A percentile compares a stretch with the other conserved stretches of the same genome.
phyloP scores from a whole-genome alignment of 2,329 filamentous ascomycete species.

The Chalara sp. region DNA sequence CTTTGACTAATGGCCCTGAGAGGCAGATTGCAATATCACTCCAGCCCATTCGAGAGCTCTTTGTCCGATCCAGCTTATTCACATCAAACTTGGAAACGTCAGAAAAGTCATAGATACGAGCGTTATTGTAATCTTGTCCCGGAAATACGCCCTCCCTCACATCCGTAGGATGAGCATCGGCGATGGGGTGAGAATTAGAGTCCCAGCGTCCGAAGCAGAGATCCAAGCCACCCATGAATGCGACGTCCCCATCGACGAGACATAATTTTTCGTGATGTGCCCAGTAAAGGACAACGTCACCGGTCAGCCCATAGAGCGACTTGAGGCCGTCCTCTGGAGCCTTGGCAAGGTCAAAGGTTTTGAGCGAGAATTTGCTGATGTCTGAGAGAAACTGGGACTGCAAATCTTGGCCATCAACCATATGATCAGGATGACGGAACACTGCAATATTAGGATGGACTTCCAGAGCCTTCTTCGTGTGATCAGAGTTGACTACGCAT shows the following conservation, averaged over 20 bases:
- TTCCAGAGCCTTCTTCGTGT: slow-evolving; percentile 77
- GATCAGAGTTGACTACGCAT: slow-evolving; percentile 52
- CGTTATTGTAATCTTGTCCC: slow-evolving; percentile 91
- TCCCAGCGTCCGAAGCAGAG: slow-evolving; percentile 86
- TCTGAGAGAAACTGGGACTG: slow-evolving; percentile 62
- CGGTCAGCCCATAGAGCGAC: slow-evolving; percentile 72
- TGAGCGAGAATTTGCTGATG: slow-evolving; percentile 40
- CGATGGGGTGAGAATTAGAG: slow-evolving; percentile 78
- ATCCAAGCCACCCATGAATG: slow-evolving; percentile 89
- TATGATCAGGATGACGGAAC: slow-evolving; percentile 85
- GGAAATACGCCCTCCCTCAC: slow-evolving; percentile 73
- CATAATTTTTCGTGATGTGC: slow-evolving; percentile 91
- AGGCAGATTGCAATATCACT: slow-evolving; percentile 77
- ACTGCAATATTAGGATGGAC: slow-evolving; percentile 81
- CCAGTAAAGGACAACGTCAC: slow-evolving; percentile 83
- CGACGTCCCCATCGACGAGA: slow-evolving; percentile 68
- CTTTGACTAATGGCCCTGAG: slow-evolving; percentile 66
- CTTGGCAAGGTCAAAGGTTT: slow-evolving; percentile 51
- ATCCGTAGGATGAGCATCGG: slow-evolving; percentile 67
- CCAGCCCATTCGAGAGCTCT: slow-evolving; percentile 86
- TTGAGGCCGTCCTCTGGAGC: slow-evolving; percentile 69
- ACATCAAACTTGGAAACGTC: slow-evolving; percentile 71
- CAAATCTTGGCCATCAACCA: slow-evolving; percentile 64
- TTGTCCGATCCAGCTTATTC: slow-evolving; percentile 78
- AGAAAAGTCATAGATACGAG: slow-evolving; percentile 73